phyloP scores from a whole-genome alignment of 179 eudicot genomes.

The Silene noctiflora region DNA sequence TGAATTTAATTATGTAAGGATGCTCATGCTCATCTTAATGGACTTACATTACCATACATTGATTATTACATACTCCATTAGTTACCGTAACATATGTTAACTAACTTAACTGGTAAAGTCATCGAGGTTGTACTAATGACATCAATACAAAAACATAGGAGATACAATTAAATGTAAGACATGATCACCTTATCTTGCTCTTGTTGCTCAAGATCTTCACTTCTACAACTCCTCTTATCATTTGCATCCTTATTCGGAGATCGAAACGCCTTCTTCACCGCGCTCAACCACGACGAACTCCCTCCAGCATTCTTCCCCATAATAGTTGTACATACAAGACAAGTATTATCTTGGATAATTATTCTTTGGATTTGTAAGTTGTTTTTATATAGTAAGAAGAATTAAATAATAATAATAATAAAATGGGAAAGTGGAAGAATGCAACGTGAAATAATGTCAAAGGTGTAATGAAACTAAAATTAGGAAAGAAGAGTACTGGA shows the following conservation, averaged over 20 bases:
- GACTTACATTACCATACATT: too few species aligned
- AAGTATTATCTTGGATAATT: too few species aligned
- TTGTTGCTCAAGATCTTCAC: constrained; percentile 38
- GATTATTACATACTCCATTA: too few species aligned
- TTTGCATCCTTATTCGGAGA: constrained; percentile 30
- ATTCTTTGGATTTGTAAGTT: too few species aligned
- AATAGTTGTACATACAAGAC: too few species aligned
- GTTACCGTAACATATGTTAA: too few species aligned
- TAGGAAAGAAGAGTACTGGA: constrained; percentile 19
- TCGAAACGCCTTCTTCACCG: constrained; percentile 36
- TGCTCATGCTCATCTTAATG: too few species aligned
- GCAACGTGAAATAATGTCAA: constrained; percentile 14
- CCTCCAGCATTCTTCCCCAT: too few species aligned
- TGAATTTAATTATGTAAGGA: not conserved
- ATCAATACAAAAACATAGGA: not conserved
- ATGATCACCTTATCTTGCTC: constrained; percentile 38
- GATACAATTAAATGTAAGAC: not conserved
- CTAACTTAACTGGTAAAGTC: not conserved
- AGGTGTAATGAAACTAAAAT: constrained; percentile 17
- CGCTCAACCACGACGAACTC: constrained; percentile 32
- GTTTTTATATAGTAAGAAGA: not conserved
- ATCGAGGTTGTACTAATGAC: not conserved
- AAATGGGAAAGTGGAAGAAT: constrained; percentile 1
- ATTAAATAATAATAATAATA: not conserved
- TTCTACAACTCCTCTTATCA: constrained; percentile 33